These are phyloP conservation scores for Leishmania gerbilli DNA, from an alignment of 208 protist species.

Conservation along the genomic window DNA sequence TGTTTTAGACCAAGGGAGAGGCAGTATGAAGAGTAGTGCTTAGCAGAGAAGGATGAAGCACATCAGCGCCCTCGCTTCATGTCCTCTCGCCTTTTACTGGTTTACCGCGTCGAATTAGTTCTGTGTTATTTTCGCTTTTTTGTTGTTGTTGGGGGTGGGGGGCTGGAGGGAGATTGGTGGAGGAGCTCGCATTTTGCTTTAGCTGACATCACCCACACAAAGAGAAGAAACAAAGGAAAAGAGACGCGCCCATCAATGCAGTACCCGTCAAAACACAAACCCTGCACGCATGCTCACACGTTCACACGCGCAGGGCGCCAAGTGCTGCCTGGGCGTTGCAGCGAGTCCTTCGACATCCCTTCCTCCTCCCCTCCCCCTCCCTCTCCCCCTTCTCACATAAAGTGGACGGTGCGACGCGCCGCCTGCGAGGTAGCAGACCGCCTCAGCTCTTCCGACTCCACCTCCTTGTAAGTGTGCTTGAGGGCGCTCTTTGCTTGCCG, in stretches of 20 bases:
- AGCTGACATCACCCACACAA: not conserved
- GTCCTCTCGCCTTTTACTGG: not conserved
- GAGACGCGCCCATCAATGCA: not conserved
- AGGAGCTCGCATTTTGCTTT: not conserved
- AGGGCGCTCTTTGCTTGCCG: slow-evolving; percentile 79
- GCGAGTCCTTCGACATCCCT: not conserved
- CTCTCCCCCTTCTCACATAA: slow-evolving; percentile 30
- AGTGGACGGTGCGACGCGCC: slow-evolving; percentile 63
- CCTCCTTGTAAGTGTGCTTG: slow-evolving; percentile 74
- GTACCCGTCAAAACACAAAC: not conserved
- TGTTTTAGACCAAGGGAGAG: not conserved
- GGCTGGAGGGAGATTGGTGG: not conserved
- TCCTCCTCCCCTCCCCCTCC: too few species aligned
- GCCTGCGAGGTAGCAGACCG: slow-evolving; percentile 38
- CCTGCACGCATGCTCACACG: not conserved
- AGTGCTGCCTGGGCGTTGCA: not conserved
- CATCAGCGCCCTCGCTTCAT: not conserved
- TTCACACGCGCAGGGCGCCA: not conserved
- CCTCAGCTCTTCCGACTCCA: slow-evolving; percentile 70
- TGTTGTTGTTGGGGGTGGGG: not conserved
- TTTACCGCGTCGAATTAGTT: not conserved
- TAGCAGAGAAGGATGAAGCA: not conserved
- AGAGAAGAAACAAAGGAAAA: not conserved
- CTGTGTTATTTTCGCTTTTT: not conserved
- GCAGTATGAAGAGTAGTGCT: not conserved